Evolutionary conservation across 768 basidiomycete genomes (phyloP).

Genomic region (Pleurotus giganteus): DNA sequence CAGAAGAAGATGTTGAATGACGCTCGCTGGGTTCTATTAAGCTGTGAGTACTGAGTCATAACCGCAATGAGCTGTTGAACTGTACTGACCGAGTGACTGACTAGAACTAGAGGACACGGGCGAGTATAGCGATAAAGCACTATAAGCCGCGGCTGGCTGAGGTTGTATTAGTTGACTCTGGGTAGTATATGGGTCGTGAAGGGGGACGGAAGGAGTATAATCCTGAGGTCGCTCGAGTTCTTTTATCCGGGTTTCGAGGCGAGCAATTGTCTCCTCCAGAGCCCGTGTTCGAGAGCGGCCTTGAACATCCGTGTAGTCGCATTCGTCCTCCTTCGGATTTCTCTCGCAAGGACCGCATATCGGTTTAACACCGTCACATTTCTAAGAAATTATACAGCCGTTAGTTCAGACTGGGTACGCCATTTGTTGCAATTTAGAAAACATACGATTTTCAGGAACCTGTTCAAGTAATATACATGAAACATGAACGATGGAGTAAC

Average conservation of each 20-base stretch:
- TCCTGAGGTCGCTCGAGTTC: constrained; percentile 56
- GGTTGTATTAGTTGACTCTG: constrained; percentile 27
- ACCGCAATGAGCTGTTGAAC: constrained; percentile 25
- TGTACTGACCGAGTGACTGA: constrained; percentile 1
- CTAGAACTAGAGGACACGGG: constrained; percentile 25
- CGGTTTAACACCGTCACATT: constrained; percentile 67
- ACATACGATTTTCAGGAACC: constrained; percentile 51
- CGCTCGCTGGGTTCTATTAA: not conserved
- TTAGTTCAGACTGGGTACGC: constrained; percentile 6
- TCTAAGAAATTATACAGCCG: constrained; percentile 27
- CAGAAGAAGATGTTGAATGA: constrained; percentile 30
- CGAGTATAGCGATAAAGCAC: not conserved
- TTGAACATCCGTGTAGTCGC: constrained; percentile 68
- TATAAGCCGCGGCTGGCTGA: constrained; percentile 16
- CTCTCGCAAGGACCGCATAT: constrained; percentile 61
- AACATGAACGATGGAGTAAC: constrained; percentile 10
- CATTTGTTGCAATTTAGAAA: not conserved
- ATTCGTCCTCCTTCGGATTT: constrained; percentile 62
- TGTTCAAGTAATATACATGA: constrained; percentile 17
- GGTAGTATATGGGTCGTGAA: constrained; percentile 48
- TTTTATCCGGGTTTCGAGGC: constrained; percentile 53
- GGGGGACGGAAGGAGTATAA: constrained; percentile 42
- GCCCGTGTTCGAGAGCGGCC: constrained; percentile 58
- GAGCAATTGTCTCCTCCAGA: constrained; percentile 57
- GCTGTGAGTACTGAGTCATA: constrained; percentile 25